Base-by-base conservation (phyloP, 768 basidiomycete species). In the Termitomyces sp. region DNA sequence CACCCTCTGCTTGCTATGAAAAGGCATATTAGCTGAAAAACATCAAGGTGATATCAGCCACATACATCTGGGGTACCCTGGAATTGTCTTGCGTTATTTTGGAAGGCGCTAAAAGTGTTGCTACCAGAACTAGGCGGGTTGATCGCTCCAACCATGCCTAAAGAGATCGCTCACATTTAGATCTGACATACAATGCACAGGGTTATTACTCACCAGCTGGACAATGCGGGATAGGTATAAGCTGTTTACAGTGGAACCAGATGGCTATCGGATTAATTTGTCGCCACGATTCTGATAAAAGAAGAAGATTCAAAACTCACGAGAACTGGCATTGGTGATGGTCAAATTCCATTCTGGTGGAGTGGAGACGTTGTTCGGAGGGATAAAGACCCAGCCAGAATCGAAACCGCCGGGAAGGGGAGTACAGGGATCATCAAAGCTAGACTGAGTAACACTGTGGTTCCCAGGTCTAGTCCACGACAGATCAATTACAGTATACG, bases 241-340 rank as follows among this genome's bases (percentile, higher is more conserved):
- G 67, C 66, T 80, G 80, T 60, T 82, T 80, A 74, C 84, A 85
- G 77, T 73, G 84, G 76, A 83, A 83, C 80, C 81, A 85, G 48
- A 84, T 75, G 4, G 82, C 82, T 73, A 44, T 6, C 2, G 12
- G n/a, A 50, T n/a, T n/a, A 5, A 18, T 7, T 5, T 23, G 46
- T n/a, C 12, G 9, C 10, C 47, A 23, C 23, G 30, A n/a, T 30
- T 13, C 6, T 47, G 4, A n/a, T 6, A 40, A 13, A 33, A 13
- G 2, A 3, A 7, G 4, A 32, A 28, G 3, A 16, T n/a, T 8
- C 14, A 46, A 10, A 14, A 20, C 80, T 63, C 57, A 82, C 82
- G 82, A 58, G 69, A 71, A 5, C 69, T 55, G 59, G 71, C 76
- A 61, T 84, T 66, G 0, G 79, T 79, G 59, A 86, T 75, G 4